Evolutionary conservation across 495 filamentous ascomycete genomes (phyloP).

Genomic region (Aspergillus cavernicola): DNA sequence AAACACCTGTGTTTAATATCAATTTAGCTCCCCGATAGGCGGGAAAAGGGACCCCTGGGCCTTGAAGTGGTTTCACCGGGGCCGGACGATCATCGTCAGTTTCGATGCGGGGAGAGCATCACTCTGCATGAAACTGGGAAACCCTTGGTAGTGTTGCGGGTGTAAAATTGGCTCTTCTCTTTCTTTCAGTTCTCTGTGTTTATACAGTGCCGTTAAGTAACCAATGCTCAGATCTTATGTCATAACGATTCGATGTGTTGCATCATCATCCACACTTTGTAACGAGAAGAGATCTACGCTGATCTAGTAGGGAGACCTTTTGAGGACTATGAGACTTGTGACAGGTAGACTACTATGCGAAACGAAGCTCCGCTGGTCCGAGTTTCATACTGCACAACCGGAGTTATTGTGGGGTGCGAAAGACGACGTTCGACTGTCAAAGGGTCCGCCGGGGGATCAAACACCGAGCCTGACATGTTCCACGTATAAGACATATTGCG

Average conservation of each 20-base stretch:
- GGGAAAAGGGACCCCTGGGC: neutral
- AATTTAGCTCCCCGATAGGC: neutral
- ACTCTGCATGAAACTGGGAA: neutral
- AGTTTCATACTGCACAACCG: neutral
- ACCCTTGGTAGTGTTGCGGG: too few species aligned
- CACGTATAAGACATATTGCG: slow-evolving; percentile 1
- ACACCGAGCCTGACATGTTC: slow-evolving; percentile 2
- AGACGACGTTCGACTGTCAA: neutral
- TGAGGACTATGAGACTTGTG: too few species aligned
- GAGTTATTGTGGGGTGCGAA: neutral
- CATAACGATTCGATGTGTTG: too few species aligned
- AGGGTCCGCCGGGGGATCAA: neutral
- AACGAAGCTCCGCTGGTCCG: neutral
- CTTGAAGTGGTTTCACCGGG: neutral
- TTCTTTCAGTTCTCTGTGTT: too few species aligned
- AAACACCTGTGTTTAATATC: neutral
- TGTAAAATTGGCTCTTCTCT: too few species aligned
- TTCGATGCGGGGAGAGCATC: neutral
- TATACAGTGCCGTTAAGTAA: too few species aligned
- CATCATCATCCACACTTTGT: too few species aligned
- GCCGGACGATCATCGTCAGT: neutral
- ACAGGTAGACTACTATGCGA: neutral
- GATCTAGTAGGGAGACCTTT: too few species aligned
- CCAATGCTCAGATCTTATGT: too few species aligned
- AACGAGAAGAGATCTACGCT: too few species aligned